A percentile compares a stretch with the other conserved stretches of the same genome.
These are phyloP conservation scores for Inonotus obliquus DNA, from an alignment of 1,284 basidiomycete species.

Conservation along the genomic window DNA sequence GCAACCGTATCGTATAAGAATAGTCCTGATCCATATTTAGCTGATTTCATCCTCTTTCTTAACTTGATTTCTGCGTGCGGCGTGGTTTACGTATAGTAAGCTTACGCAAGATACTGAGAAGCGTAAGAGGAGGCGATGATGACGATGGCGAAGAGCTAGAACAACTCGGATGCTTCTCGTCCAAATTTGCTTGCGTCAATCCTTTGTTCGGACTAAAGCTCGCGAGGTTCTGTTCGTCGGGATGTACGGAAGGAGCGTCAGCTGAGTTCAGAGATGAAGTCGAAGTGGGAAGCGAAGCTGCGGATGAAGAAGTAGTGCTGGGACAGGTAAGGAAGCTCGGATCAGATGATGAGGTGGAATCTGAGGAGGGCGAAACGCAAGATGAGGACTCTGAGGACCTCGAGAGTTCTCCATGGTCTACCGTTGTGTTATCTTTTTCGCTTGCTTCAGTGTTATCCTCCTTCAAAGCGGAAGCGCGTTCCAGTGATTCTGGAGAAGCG, in stretches of 20 bases:
- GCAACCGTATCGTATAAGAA: no score
- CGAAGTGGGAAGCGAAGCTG: neutral
- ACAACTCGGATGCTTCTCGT: no score
- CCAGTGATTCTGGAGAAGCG: neutral
- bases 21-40: no score
- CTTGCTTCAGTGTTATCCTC: neutral
- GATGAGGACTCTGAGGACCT: neutral
- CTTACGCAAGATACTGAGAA: no score
- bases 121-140: no score
- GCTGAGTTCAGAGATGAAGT: neutral
- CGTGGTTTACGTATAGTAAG: no score
- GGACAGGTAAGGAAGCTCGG: no score
- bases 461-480: neutral
- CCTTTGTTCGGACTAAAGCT: no score
- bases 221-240: no score
- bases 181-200: no score
- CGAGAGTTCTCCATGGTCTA: neutral
- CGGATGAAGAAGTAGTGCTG: neutral
- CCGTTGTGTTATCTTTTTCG: neutral
- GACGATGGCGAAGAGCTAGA: neutral
- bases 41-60: no score
- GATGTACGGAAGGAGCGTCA: neutral
- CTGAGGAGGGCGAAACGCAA: neutral
- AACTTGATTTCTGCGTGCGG: no score
- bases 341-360: neutral